phyloP scores from a whole-genome alignment of 805 yeast genomes.

The Saturnispora sekii region DNA sequence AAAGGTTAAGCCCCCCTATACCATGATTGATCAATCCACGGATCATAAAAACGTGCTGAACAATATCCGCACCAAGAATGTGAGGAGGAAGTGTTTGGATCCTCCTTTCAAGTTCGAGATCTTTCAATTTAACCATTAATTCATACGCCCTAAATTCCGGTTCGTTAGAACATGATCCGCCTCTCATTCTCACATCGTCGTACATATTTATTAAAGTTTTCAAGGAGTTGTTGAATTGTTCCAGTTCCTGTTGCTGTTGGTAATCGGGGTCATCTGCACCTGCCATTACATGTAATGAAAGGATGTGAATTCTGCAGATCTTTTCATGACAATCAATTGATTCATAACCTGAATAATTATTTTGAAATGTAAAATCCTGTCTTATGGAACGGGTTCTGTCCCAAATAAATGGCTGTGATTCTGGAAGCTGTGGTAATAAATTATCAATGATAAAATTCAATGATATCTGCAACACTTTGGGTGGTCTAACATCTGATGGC shows the following conservation, averaged over 20 bases:
- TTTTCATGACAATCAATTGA: slow-evolving; percentile 88
- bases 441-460: slow-evolving; percentile 62
- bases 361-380: slow-evolving; percentile 94
- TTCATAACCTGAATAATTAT: slow-evolving; percentile 87
- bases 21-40: slow-evolving; percentile 61
- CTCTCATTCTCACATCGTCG: slow-evolving; percentile 62
- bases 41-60: slow-evolving; percentile 65
- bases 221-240: slow-evolving; percentile 84
- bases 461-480: slow-evolving; percentile 56
- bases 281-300: slow-evolving; percentile 81
- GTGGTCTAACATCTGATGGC: slow-evolving; percentile 97
- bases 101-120: slow-evolving; percentile 74
- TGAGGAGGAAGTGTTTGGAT: slow-evolving; percentile 55
- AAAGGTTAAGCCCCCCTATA: slow-evolving; percentile 52
- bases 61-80: slow-evolving; percentile 42
- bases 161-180: slow-evolving; percentile 68
- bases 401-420: slow-evolving; percentile 87
- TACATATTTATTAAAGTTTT: slow-evolving; percentile 86
- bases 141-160: slow-evolving; percentile 91
- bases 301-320: slow-evolving; percentile 79
- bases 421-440: slow-evolving; percentile 60
- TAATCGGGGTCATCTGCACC: slow-evolving; percentile 54
- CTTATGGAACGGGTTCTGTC: slow-evolving; percentile 94
- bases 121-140: slow-evolving; percentile 66
- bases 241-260: slow-evolving; percentile 91